Percentiles rank a stretch among this genome's conserved stretches.
phyloP scores from a whole-genome alignment of 1,284 basidiomycete genomes.

The Flammula alnicola region DNA sequence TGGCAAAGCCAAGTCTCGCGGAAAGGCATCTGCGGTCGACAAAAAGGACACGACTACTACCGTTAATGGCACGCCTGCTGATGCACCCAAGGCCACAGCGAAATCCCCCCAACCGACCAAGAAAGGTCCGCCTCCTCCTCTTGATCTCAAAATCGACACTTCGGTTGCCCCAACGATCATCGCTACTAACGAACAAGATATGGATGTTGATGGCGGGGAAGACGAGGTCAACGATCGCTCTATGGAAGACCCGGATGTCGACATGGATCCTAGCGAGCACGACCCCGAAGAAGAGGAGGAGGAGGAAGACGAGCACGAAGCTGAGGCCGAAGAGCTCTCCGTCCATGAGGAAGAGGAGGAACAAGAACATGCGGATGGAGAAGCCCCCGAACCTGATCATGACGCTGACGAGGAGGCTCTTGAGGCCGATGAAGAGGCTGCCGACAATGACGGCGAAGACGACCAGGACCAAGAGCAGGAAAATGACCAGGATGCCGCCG shows the following conservation, averaged over 20 bases:
- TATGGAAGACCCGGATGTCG: conserved; percentile 17
- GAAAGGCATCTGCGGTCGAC: conserved; percentile 11
- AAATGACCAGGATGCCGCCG: conserved; percentile 26
- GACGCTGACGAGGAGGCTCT: conserved; percentile 21
- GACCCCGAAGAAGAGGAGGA: conserved; percentile 31
- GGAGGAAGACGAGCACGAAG: conserved; percentile 20
- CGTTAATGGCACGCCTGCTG: conserved; percentile 14
- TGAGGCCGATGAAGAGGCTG: conserved; percentile 33
- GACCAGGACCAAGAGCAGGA: conserved; percentile 33
- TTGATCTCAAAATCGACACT: conserved; percentile 22
- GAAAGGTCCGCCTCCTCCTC: conserved; percentile 22
- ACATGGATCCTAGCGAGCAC: conserved; percentile 27
- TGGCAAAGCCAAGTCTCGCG: conserved; percentile 15
- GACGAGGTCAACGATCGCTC: conserved; percentile 28
- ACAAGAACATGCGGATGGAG: conserved; percentile 21
- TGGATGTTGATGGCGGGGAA: conserved; percentile 28
- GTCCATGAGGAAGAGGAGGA: conserved; percentile 24
- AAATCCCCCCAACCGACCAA: conserved; percentile 14
- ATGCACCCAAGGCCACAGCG: background rate
- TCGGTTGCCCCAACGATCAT: conserved; percentile 1
- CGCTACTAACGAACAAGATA: conserved; percentile 17
- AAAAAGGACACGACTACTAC: conserved; percentile 19
- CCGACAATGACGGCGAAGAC: conserved; percentile 27
- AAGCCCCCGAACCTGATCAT: conserved; percentile 18
- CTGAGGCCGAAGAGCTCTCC: conserved; percentile 23